A percentile compares a stretch with the other conserved stretches of the same genome.
Conservation (phyloP, 208 protist genomes). For the Vickermania ingenoplastis region DNA sequence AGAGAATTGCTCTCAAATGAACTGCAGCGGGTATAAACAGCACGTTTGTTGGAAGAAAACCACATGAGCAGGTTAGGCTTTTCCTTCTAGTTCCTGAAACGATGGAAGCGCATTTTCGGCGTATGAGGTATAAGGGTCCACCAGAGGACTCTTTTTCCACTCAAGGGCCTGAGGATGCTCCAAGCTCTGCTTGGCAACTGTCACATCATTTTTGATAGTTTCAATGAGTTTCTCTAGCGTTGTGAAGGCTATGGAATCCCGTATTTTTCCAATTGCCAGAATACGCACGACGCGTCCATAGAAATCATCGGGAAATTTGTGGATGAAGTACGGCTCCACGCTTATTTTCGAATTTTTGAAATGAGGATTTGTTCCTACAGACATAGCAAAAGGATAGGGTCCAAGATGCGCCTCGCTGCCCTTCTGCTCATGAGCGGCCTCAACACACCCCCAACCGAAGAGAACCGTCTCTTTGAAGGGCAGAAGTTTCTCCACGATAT, state of each 20-base stretch:
- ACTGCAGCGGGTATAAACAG: not conserved
- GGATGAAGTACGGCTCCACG: constrained; percentile 85
- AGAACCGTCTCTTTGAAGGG: constrained; percentile 59
- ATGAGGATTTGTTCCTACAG: constrained; percentile 84
- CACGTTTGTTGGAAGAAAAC: constrained; percentile 1
- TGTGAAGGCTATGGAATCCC: constrained; percentile 51
- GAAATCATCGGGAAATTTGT: constrained; percentile 80
- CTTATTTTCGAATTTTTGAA: constrained; percentile 66
- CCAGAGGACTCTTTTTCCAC: constrained; percentile 27
- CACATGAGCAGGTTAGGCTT: not conserved
- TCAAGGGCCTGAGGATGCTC: constrained; percentile 12
- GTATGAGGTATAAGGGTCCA: constrained; percentile 14
- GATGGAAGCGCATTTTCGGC: constrained; percentile 1
- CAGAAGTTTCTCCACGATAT: constrained; percentile 27
- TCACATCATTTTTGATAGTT: constrained; percentile 62
- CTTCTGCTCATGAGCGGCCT: constrained; percentile 7
- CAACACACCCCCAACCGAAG: constrained; percentile 76
- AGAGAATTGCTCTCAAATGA: too few species aligned
- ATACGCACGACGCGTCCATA: constrained; percentile 76
- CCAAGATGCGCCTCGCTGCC: constrained; percentile 9
- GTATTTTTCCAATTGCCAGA: constrained; percentile 43
- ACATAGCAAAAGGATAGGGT: constrained; percentile 77
- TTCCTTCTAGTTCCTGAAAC: constrained; percentile 8
- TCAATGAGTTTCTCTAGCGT: constrained; percentile 70
- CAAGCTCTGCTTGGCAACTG: constrained; percentile 21